Evolutionary conservation across 225 moss, liverwort and hornwort genomes (phyloP).

Genomic region (Anthoceros angustus): DNA sequence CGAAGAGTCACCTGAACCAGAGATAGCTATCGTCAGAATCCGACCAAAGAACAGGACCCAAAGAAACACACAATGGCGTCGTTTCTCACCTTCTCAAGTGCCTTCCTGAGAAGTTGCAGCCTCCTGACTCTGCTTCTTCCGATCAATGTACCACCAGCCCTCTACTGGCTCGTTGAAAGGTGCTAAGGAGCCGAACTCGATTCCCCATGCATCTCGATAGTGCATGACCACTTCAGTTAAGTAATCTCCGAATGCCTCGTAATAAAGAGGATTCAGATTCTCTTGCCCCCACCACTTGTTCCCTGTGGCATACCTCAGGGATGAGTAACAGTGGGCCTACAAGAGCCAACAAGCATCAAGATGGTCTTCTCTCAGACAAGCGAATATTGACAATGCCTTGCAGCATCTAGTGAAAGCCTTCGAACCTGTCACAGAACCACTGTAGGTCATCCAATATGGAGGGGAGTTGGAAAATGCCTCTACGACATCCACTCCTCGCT

Average conservation of each 20-base stretch:
- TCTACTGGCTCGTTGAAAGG: constrained; percentile 94
- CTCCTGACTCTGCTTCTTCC: constrained; percentile 78
- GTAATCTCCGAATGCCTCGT: constrained; percentile 70
- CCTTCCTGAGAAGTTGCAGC: constrained; percentile 74
- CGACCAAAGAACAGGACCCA: not conserved
- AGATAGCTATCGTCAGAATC: constrained; percentile 1
- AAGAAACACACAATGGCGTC: not conserved
- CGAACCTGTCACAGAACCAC: constrained; percentile 91
- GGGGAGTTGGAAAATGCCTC: constrained; percentile 98
- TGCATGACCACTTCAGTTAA: constrained; percentile 74
- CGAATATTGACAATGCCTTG: not conserved
- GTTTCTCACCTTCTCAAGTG: constrained; percentile 52
- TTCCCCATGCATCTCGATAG: constrained; percentile 47
- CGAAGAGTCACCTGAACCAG: constrained; percentile 48
- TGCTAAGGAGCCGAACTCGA: constrained; percentile 63
- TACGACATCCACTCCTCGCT: constrained; percentile 54
- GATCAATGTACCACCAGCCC: constrained; percentile 94
- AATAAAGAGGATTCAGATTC: constrained; percentile 46
- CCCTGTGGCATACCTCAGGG: constrained; percentile 21
- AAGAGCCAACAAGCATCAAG: not conserved
- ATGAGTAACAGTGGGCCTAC: not conserved
- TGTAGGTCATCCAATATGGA: constrained; percentile 85
- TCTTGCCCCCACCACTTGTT: constrained; percentile 58
- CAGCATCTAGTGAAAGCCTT: not conserved
- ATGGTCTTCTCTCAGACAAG: no score